Evolutionary conservation across 495 filamentous ascomycete genomes (phyloP).

Genomic region (Neurospora sp.): DNA sequence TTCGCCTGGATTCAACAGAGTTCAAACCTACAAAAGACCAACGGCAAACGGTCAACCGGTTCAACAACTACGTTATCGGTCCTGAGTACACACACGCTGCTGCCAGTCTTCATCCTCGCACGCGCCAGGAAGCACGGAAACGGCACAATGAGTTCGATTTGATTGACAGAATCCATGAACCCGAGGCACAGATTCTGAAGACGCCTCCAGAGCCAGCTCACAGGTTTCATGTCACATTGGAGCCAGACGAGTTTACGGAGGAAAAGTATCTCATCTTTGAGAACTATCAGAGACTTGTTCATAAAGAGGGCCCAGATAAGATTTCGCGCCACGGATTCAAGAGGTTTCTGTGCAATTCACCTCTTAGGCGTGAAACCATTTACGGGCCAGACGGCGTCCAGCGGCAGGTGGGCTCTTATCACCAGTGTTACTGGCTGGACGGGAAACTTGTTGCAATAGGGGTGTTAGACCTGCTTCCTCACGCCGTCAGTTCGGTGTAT

Average conservation of each 20-base stretch:
- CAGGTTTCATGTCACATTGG: conserved; percentile 67
- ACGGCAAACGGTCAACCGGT: conserved; percentile 77
- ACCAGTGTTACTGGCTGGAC: conserved; percentile 90
- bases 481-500: conserved; percentile 88
- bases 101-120: conserved; percentile 62
- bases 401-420: conserved; percentile 73
- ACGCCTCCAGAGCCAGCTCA: conserved; percentile 60
- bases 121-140: conserved; percentile 68
- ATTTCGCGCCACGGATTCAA: conserved; percentile 63
- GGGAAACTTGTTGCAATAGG: conserved; percentile 80
- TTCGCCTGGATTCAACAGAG: conserved; percentile 63
- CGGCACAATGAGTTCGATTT: conserved; percentile 70
- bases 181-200: conserved; percentile 43
- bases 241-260: conserved; percentile 69
- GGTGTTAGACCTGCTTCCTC: conserved; percentile 79
- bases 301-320: conserved; percentile 58
- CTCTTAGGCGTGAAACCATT: conserved; percentile 46
- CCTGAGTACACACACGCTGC: conserved; percentile 65
- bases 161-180: conserved; percentile 58
- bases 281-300: conserved; percentile 77
- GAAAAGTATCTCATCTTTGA: conserved; percentile 79
- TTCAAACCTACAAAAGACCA: conserved; percentile 74
- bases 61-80: conserved; percentile 79
- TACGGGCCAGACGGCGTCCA: conserved; percentile 35
- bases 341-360: conserved; percentile 76